Evolutionary conservation across 2,329 filamentous ascomycete genomes (phyloP), one percentile per base, ranked within the genome.

Genomic region (Blastomyces parvus): DNA sequence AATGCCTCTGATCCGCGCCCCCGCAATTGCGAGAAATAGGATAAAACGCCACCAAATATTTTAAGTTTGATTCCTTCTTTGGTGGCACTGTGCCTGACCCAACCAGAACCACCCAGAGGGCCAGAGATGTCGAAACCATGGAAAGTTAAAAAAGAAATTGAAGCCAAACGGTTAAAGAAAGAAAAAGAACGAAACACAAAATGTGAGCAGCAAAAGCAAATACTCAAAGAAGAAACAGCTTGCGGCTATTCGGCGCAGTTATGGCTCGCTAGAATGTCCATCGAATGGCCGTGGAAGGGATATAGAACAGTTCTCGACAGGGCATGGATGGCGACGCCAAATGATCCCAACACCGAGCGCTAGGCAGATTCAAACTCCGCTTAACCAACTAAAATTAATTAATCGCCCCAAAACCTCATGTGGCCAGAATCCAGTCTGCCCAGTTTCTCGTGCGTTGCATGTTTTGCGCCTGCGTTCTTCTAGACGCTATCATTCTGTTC

Each of bases 201-300:
- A 40, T 17, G 25, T 14, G 40, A 59, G 27, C 5, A 59, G 42
- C 33, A 59, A 59, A 59, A 59, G 57, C 57, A 59, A 59, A 44
- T n/a, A 30, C 11, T 11, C 6, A n/a, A 40, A 44, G 19, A 59
- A 59, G 40, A 46, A 42, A 46, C 11, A 46, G 33, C 3, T 30
- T n/a, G 42, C 8, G n/a, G 36, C 22, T 44, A 13, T n/a, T 19
- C 17, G 55, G n/a, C 14, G 27, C 3, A 33, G 30, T 6, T 25
- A 11, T 30, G 38, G 40, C 33, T 40, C 40, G 17, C 57, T 59
- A 59, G 57, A 59, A 59, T 25, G 25, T 36, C 27, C n/a, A n/a
- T 59, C 57, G 57, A 59, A 59, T 33, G 17, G 8, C 42, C 40
- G 14, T 59, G 42, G 57, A 59, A 59, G 36, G 56, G 38, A 3